These are phyloP conservation scores for Juglanconis juglandina DNA, from an alignment of 2,329 filamentous ascomycete species.

Conservation along the genomic window DNA sequence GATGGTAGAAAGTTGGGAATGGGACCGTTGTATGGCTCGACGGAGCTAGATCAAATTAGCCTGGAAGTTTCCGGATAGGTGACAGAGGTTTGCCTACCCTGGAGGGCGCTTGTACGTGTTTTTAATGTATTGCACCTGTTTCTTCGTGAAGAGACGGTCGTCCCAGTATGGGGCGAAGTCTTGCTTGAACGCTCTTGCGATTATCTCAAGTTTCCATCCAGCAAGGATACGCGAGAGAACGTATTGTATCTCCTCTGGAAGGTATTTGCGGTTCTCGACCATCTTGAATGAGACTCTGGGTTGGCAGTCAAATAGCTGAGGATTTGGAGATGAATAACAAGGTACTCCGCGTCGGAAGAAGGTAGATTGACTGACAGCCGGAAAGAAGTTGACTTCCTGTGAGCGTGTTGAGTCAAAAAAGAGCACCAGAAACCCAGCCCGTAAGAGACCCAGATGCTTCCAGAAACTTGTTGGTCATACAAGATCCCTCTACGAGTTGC, in stretches of 20 bases:
- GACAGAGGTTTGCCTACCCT: not conserved
- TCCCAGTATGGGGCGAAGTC: slow-evolving; percentile 8
- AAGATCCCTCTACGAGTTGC: too few species aligned
- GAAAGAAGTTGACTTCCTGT: too few species aligned
- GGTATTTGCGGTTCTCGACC: slow-evolving; percentile 15
- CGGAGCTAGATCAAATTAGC: not conserved
- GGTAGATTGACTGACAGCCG: too few species aligned
- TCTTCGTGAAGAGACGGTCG: slow-evolving; percentile 6
- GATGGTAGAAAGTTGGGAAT: slow-evolving; percentile 5
- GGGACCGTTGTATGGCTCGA: slow-evolving; percentile 8
- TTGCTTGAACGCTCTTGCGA: slow-evolving; percentile 15
- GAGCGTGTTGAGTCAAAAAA: too few species aligned
- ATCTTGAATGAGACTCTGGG: not conserved
- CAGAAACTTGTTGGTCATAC: too few species aligned
- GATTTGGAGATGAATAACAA: too few species aligned
- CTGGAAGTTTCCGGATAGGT: too few species aligned
- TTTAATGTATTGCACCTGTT: slow-evolving; percentile 15
- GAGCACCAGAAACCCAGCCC: too few species aligned
- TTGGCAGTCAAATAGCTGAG: too few species aligned
- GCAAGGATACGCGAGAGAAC: slow-evolving; percentile 7
- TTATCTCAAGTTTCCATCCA: not conserved
- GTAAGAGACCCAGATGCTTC: too few species aligned
- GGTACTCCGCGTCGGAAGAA: too few species aligned
- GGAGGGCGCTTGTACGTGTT: slow-evolving; percentile 3
- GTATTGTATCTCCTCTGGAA: slow-evolving; percentile 11